Evolutionary conservation across 2,329 filamentous ascomycete species (phyloP).

Genomic region (Ceratocystis destructans): DNA sequence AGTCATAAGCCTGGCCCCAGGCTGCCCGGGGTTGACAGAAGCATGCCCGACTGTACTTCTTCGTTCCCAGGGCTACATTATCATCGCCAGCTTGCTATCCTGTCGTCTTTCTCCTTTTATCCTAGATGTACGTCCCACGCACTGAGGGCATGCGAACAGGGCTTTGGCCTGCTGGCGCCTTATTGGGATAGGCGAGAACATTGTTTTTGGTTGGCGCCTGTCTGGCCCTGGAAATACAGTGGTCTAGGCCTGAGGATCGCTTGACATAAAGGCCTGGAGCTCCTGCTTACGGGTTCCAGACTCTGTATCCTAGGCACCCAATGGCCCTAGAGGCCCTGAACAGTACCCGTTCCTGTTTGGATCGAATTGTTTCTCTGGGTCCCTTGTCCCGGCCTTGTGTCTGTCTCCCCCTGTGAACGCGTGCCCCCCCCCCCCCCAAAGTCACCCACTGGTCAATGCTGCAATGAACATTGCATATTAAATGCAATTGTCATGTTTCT

Average conservation of each 20-base stretch:
- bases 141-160: no score
- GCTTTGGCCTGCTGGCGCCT: not conserved
- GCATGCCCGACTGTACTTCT: not conserved
- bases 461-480: not conserved
- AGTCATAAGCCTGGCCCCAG: not conserved
- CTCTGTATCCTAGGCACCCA: not conserved
- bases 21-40: not conserved
- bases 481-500: slow-evolving; percentile 1
- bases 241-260: not conserved
- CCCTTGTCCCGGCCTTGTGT: not conserved
- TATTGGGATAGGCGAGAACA: not conserved
- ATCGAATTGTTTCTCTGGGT: not conserved
- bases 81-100: not conserved
- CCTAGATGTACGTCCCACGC: no score
- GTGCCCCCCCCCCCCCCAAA: not conserved
- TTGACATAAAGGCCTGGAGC: not conserved
- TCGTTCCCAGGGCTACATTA: not conserved
- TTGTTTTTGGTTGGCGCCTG: not conserved
- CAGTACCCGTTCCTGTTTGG: not conserved
- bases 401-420: not conserved
- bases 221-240: not conserved
- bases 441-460: not conserved
- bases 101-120: not conserved
- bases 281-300: not conserved
- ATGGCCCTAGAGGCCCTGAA: not conserved